Percentiles rank a stretch among this genome's conserved stretches.
These are phyloP conservation scores for Haplographium delicatum DNA, from an alignment of 495 filamentous ascomycete species.

Conservation along the genomic window DNA sequence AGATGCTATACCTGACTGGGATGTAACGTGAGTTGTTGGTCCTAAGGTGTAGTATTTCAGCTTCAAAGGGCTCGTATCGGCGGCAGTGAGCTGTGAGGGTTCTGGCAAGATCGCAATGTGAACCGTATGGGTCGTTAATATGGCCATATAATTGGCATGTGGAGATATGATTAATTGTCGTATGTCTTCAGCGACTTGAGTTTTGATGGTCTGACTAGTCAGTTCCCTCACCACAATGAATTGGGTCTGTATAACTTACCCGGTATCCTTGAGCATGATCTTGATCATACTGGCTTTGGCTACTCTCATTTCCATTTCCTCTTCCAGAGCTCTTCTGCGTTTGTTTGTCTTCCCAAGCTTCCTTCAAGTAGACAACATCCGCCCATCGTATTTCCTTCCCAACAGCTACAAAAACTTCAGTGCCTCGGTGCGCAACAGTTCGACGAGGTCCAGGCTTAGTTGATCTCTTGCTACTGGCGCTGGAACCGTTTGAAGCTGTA, in stretches of 20 bases:
- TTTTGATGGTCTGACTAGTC: constrained; percentile 58
- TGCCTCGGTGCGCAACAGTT: constrained; percentile 68
- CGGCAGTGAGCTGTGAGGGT: constrained; percentile 60
- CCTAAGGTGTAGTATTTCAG: constrained; percentile 80
- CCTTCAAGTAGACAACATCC: constrained; percentile 68
- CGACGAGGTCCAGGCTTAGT: constrained; percentile 51
- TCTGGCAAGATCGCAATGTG: constrained; percentile 77
- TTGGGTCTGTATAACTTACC: constrained; percentile 32
- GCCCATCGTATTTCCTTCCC: constrained; percentile 86
- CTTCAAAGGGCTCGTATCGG: constrained; percentile 59
- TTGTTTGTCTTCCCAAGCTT: constrained; percentile 54
- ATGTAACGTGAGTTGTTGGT: constrained; percentile 81
- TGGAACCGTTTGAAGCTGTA: constrained; percentile 30
- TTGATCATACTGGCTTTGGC: constrained; percentile 23
- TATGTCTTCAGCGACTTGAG: constrained; percentile 68
- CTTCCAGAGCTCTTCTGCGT: constrained; percentile 27
- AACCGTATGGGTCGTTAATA: constrained; percentile 77
- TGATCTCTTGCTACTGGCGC: constrained; percentile 28
- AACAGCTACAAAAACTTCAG: constrained; percentile 76
- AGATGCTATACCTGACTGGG: constrained; percentile 68
- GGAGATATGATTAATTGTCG: constrained; percentile 78
- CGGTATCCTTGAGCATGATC: constrained; percentile 38
- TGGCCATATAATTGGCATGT: constrained; percentile 69
- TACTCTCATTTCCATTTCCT: constrained; percentile 6
- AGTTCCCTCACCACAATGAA: constrained; percentile 9